Percentiles rank a stretch among this genome's conserved stretches.
phyloP scores from a whole-genome alignment of 345 rosid genomes.

The Theobroma cacao region DNA sequence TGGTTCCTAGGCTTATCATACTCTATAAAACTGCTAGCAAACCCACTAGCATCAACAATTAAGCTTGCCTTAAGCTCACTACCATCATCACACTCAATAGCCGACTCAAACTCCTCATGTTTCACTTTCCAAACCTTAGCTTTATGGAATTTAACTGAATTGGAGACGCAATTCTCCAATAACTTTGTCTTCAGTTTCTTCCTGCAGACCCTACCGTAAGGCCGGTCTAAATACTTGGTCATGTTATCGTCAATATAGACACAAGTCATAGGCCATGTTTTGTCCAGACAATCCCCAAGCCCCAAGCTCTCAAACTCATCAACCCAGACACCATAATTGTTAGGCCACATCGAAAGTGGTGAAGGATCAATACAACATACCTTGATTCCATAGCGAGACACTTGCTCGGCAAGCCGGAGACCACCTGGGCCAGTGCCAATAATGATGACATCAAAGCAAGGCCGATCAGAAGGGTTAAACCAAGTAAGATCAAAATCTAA shows the following conservation, averaged over 20 bases:
- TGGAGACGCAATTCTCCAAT: conserved; percentile 43
- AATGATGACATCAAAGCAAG: conserved; percentile 48
- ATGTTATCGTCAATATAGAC: conserved; percentile 42
- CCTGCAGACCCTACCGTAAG: conserved; percentile 59
- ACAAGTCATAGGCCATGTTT: conserved; percentile 53
- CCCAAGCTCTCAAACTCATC: conserved; percentile 64
- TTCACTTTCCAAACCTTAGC: conserved; percentile 63
- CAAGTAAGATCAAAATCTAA: conserved; percentile 43
- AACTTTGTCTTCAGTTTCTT: conserved; percentile 40
- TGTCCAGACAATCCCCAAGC: conserved; percentile 52
- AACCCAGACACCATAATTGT: conserved; percentile 73
- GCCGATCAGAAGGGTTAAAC: conserved; percentile 32
- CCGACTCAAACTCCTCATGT: conserved; percentile 52
- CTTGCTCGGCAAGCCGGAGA: conserved; percentile 63
- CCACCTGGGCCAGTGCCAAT: conserved; percentile 75
- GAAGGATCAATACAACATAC: conserved; percentile 72
- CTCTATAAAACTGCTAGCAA: conserved; percentile 38
- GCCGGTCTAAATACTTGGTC: conserved; percentile 52
- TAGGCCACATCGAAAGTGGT: conserved; percentile 60
- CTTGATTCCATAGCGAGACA: conserved; percentile 44
- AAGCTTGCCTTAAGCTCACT: conserved; percentile 49
- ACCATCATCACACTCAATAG: conserved; percentile 52
- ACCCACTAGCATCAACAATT: conserved; percentile 64
- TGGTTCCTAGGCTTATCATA: conserved; percentile 55
- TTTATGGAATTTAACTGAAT: conserved; percentile 51